These are phyloP conservation scores for Nectriaceae sp. DNA, from an alignment of 2,329 filamentous ascomycete species.

Conservation along the genomic window DNA sequence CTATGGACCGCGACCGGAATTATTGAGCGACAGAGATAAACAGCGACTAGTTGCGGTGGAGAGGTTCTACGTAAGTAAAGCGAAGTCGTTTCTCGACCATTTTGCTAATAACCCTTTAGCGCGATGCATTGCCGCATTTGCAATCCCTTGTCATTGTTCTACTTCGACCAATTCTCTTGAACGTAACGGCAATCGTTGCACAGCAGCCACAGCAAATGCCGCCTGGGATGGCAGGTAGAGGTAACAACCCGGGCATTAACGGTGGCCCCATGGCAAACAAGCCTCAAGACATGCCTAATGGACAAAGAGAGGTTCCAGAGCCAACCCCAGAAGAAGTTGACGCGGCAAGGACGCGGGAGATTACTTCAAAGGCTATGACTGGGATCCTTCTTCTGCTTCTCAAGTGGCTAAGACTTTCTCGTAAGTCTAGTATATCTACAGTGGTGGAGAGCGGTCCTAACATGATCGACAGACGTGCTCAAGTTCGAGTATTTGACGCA, in stretches of 20 bases:
- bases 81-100: neutral
- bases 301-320: slow-evolving; percentile 44
- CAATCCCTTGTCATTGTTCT: slow-evolving; percentile 94
- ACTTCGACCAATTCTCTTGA: slow-evolving; percentile 82
- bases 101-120: slow-evolving; percentile 45
- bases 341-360: slow-evolving; percentile 78
- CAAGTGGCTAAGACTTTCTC: slow-evolving; percentile 96
- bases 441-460: neutral
- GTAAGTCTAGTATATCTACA: slow-evolving; percentile 52
- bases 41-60: slow-evolving; percentile 74
- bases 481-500: slow-evolving; percentile 97
- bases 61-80: slow-evolving; percentile 74
- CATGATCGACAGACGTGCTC: slow-evolving; percentile 66
- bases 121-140: slow-evolving; percentile 76
- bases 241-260: slow-evolving; percentile 42
- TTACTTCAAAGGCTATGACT: slow-evolving; percentile 89
- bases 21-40: slow-evolving; percentile 56
- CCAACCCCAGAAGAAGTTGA: slow-evolving; percentile 76
- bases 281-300: slow-evolving; percentile 34
- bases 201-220: slow-evolving; percentile 54
- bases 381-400: slow-evolving; percentile 82
- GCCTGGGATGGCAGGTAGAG: slow-evolving; percentile 42
- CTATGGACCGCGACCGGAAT: slow-evolving; percentile 49
- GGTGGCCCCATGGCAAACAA: slow-evolving; percentile 38
- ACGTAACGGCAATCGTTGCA: slow-evolving; percentile 81